A percentile compares a stretch with the other conserved stretches of the same genome.
These are phyloP conservation scores for Silybum marianum DNA, from an alignment of 129 eudicot genomes.

Conservation along the genomic window DNA sequence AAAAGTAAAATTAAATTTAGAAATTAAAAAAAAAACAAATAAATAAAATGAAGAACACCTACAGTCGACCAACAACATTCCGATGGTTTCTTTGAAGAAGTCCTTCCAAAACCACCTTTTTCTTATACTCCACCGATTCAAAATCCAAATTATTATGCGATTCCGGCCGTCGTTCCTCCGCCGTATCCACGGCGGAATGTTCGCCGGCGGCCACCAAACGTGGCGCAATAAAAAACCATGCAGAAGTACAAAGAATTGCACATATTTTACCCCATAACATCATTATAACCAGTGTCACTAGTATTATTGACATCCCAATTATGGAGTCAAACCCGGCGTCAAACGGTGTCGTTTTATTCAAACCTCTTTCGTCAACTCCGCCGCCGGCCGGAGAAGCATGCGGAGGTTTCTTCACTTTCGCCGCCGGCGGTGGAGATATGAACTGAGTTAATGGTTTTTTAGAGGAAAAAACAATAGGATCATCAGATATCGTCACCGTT, in stretches of 20 bases:
- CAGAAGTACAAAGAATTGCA: constrained; percentile 65
- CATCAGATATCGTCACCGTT: neutral
- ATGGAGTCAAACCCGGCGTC: constrained; percentile 37
- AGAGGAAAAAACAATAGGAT: constrained; percentile 11
- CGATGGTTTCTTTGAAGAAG: constrained; percentile 53
- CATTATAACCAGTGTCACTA: constrained; percentile 49
- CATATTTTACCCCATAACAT: constrained; percentile 66
- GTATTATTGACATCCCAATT: constrained; percentile 49
- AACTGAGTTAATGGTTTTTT: constrained; percentile 2
- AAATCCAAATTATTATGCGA: constrained; percentile 2
- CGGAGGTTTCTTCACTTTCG: constrained; percentile 8
- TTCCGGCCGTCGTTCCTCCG: constrained; percentile 14
- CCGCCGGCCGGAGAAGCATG: neutral
- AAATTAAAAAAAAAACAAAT: neutral
- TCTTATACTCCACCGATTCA: constrained; percentile 47
- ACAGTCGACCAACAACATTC: constrained; percentile 31
- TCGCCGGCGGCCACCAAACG: constrained; percentile 11
- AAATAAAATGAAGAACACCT: neutral
- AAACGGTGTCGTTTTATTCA: neutral
- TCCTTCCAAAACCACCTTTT: constrained; percentile 58
- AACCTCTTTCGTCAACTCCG: neutral
- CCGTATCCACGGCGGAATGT: neutral
- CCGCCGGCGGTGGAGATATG: constrained; percentile 4
- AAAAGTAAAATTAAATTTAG: neutral
- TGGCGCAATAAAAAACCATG: constrained; percentile 59